These are phyloP conservation scores for Gracilaria caudata DNA, from an alignment of 23 red algal species.

Conservation along the genomic window DNA sequence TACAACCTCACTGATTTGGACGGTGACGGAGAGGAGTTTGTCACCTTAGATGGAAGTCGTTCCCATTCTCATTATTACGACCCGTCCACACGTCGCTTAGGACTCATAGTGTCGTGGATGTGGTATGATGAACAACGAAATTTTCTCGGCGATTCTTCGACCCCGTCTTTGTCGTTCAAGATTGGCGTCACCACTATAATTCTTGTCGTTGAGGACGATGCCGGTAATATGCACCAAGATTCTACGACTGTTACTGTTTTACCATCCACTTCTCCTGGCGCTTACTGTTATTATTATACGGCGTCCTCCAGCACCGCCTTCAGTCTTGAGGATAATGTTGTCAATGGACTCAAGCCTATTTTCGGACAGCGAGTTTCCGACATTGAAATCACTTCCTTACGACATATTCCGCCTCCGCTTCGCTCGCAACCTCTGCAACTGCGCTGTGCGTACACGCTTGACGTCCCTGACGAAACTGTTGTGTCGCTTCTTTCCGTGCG, in stretches of 20 bases:
- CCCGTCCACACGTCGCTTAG: conserved; percentile 12
- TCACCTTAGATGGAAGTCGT: conserved; percentile 59
- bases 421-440: conserved; percentile 18
- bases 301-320: not conserved
- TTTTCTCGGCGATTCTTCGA: conserved; percentile 12
- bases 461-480: conserved; percentile 1
- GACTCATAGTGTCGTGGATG: conserved; percentile 44
- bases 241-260: conserved; percentile 44
- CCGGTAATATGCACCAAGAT: conserved; percentile 56
- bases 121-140: conserved; percentile 30
- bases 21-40: conserved; percentile 51
- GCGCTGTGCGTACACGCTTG: conserved; percentile 32
- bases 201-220: conserved; percentile 54
- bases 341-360: conserved; percentile 42
- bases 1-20: conserved; percentile 59
- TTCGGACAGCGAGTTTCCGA: conserved; percentile 41
- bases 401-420: conserved; percentile 24
- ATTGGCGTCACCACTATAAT: conserved; percentile 35
- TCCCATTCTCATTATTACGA: conserved; percentile 73
- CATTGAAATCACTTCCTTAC: conserved; percentile 4
- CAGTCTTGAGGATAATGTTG: conserved; percentile 31
- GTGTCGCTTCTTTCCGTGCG: conserved; percentile 36
- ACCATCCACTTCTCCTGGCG: conserved; percentile 11
- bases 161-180: conserved; percentile 54
- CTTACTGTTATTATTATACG: conserved; percentile 68